These are phyloP conservation scores for Podila epigama DNA, from an alignment of 192 early-diverging fungal genomes.

Conservation along the genomic window DNA sequence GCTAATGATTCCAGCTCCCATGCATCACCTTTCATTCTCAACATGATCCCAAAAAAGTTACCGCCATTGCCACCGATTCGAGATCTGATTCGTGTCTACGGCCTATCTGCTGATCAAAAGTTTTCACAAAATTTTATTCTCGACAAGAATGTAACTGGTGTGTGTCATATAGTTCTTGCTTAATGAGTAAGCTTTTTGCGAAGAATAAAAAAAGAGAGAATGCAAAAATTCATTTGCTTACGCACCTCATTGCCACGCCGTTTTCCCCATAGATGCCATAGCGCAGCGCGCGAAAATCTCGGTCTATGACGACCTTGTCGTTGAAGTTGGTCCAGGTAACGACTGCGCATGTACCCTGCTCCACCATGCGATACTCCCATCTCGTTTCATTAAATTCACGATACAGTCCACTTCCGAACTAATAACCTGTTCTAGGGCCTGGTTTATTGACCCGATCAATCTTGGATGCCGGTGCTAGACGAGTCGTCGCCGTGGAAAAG, in stretches of 20 bases:
- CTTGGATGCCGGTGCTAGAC: slow-evolving; percentile 65
- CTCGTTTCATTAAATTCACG: background rate
- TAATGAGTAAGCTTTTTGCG: no score
- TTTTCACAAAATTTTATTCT: slow-evolving; percentile 88
- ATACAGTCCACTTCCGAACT: background rate
- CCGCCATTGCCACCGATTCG: slow-evolving; percentile 72
- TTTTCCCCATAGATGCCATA: slow-evolving; percentile 64
- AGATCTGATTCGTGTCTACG: slow-evolving; percentile 77
- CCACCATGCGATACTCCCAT: background rate
- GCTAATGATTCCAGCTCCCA: background rate
- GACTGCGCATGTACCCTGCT: background rate
- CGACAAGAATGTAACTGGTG: slow-evolving; percentile 81
- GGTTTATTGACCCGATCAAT: slow-evolving; percentile 82
- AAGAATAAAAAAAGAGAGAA: background rate
- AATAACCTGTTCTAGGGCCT: slow-evolving; percentile 55
- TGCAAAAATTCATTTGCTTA: background rate
- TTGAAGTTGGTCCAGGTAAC: slow-evolving; percentile 80
- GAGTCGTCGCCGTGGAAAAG: slow-evolving; percentile 78
- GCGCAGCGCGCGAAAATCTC: slow-evolving; percentile 65
- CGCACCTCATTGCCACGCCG: background rate
- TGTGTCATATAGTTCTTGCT: background rate
- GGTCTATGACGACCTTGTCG: slow-evolving; percentile 62
- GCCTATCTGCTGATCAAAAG: slow-evolving; percentile 71
- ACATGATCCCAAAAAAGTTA: slow-evolving; percentile 48
- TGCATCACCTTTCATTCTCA: background rate